Evolutionary conservation across 352 stramenopile genomes (phyloP), one percentile per base, ranked within the genome.

Genomic region (Phytophthora boehmeriae): DNA sequence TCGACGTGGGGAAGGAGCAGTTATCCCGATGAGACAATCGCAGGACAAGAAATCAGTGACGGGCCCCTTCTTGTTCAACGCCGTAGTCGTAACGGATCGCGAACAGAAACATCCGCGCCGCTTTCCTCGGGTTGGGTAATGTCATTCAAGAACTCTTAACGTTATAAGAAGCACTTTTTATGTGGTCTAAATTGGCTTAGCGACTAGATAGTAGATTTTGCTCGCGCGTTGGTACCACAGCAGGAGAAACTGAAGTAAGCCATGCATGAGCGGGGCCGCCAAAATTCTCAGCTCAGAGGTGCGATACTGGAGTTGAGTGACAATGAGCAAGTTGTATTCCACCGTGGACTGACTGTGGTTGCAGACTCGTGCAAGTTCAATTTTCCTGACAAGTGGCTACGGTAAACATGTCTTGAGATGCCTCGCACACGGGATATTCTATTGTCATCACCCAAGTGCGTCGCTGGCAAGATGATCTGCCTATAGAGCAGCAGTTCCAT

Each of bases 121-220:
- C 17, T 20, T 30, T 54, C 8, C 30, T 54, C 6, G 30, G 41
- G 8, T 16, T 54, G 17, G 19, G 30, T 10, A 30, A 54, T 6
- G 19, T 43, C n/a, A 54, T 44, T 17, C 28, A 54, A 30, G 46
- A 54, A 36, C 46, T n/a, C 16, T 19, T 54, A 2, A 54, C 46
- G 11, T 8, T 54, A 17, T 16, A 54, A 42, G 30, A 54, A 42
- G 35, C 35, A 38, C 13, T 38, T 38, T 13, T 13, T 38, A 13
- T 38, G 32, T 38, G 32, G 8, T 8, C 13, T 38, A 13, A 38
- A 38, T 13, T 38, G 32, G 32, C 13, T 38, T 14, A 8, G 32
- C 13, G 32, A 38, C 32, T 38, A 8, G 32, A 38, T 38, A 13
- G 13, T 38, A 8, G 32, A 38, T 13, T 38, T 14, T 13, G 8